phyloP scores from a whole-genome alignment of 805 yeast genomes.

The Cyberlindnera suaveolens region DNA sequence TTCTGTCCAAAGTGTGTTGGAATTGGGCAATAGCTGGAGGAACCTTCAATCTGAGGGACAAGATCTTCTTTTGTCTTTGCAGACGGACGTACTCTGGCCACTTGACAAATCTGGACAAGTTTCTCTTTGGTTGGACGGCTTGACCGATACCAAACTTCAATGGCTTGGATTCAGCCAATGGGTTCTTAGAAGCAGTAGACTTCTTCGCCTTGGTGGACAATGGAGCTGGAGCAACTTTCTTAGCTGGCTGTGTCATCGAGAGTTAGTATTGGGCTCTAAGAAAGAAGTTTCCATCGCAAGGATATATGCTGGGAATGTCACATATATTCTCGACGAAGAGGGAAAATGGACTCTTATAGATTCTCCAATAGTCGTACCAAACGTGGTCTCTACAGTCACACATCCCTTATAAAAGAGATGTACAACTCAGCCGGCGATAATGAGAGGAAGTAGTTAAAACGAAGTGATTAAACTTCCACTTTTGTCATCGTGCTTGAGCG shows the following conservation, averaged over 20 bases:
- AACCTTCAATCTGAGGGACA: slow-evolving; percentile 93
- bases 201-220: slow-evolving; percentile 74
- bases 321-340: too few relatives aligned
- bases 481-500: too few relatives aligned
- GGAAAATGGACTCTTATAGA: too few relatives aligned
- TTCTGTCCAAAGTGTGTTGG: slow-evolving; percentile 94
- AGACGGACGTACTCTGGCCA: slow-evolving; percentile 99
- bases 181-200: slow-evolving; percentile 65
- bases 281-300: too few relatives aligned
- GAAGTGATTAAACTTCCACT: too few relatives aligned
- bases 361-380: too few relatives aligned
- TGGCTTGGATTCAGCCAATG: slow-evolving; percentile 85
- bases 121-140: slow-evolving; percentile 89
- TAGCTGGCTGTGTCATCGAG: slow-evolving; percentile 42
- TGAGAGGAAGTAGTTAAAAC: too few relatives aligned
- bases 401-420: too few relatives aligned
- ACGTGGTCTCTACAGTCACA: too few relatives aligned
- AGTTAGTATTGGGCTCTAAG: slow-evolving; percentile 21
- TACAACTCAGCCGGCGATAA: too few relatives aligned
- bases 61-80: slow-evolving; percentile 98
- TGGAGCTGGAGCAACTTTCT: slow-evolving; percentile 98
- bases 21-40: slow-evolving; percentile 98
- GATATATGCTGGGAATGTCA: too few relatives aligned
- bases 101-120: slow-evolving; percentile 94
- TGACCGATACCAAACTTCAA: slow-evolving; percentile 97